Percentiles rank a stretch among this genome's conserved stretches.
Evolutionary conservation across 83 land plant species (phyloP).

Genomic region (Larix sibirica): DNA sequence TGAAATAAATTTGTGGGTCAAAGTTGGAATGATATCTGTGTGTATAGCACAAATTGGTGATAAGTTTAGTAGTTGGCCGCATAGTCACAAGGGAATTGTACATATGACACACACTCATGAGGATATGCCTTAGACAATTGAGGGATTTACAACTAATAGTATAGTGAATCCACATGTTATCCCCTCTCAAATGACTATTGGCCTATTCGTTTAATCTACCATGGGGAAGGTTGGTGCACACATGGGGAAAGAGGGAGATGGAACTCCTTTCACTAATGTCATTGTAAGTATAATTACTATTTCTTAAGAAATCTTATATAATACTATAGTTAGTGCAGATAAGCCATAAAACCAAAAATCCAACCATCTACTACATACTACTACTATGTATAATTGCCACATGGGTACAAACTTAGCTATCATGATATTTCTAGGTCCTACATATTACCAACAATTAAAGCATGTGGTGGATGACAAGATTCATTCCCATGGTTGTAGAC

Average conservation of each 20-base stretch:
- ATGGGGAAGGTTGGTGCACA: constrained; percentile 99
- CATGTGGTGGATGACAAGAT: constrained; percentile 30
- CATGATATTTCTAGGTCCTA: constrained; percentile 97
- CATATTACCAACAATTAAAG: constrained; percentile 95
- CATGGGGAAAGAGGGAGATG: constrained; percentile 99
- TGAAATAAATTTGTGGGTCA: too few relatives aligned
- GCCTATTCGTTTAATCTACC: constrained; percentile 97
- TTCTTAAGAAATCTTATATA: neutral
- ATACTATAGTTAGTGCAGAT: too few relatives aligned
- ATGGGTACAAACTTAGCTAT: constrained; percentile 84
- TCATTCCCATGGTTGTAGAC: constrained; percentile 29
- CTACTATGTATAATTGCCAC: constrained; percentile 94
- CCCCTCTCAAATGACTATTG: constrained; percentile 99
- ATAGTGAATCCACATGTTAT: constrained; percentile 99
- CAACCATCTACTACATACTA: too few relatives aligned
- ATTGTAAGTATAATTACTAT: neutral
- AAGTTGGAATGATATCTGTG: too few relatives aligned
- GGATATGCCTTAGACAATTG: too few relatives aligned
- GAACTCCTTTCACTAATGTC: constrained; percentile 91
- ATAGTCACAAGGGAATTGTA: too few relatives aligned
- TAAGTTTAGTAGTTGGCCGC: too few relatives aligned
- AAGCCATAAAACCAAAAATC: too few relatives aligned
- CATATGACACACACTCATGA: too few relatives aligned
- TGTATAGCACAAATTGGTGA: too few relatives aligned
- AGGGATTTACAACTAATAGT: neutral